Percentiles rank a stretch among this genome's conserved stretches.
Conservation (phyloP, 345 rosid species). For the Eucalyptus urophylla region DNA sequence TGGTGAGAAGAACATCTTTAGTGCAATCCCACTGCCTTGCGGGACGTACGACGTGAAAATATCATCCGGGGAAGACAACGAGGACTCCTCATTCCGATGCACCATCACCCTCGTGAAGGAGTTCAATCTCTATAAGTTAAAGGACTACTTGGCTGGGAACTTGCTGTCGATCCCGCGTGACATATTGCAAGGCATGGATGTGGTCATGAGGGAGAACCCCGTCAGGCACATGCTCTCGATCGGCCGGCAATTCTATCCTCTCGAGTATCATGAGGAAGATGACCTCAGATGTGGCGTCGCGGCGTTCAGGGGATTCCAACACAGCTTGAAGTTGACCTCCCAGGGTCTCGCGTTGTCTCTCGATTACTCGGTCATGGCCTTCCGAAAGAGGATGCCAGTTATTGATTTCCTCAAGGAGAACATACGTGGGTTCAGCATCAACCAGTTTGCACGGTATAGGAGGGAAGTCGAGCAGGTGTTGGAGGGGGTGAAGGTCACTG, state of each 20-base stretch:
- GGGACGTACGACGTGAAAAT: constrained; percentile 39
- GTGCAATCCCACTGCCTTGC: constrained; percentile 40
- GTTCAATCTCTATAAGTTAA: constrained; percentile 41
- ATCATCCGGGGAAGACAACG: constrained; percentile 27
- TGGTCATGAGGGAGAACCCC: constrained; percentile 83
- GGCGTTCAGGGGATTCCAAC: neutral
- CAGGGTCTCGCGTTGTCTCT: neutral
- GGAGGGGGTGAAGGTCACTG: neutral
- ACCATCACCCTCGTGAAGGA: constrained; percentile 50
- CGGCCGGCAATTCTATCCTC: constrained; percentile 38
- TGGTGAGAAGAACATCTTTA: constrained; percentile 77
- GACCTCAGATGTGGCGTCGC: neutral
- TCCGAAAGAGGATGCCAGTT: neutral
- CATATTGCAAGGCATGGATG: constrained; percentile 68
- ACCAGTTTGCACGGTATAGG: neutral
- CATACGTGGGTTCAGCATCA: neutral
- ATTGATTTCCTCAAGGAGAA: neutral
- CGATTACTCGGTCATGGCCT: neutral
- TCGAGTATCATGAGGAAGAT: neutral
- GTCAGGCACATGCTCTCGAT: constrained; percentile 41
- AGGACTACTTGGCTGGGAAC: constrained; percentile 35
- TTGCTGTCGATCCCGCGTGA: constrained; percentile 39
- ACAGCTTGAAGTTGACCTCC: neutral
- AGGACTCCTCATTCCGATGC: constrained; percentile 8
- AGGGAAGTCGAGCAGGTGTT: neutral